Evolutionary conservation across 2,329 filamentous ascomycete genomes (phyloP).

Genomic region (Beauveria sp.): DNA sequence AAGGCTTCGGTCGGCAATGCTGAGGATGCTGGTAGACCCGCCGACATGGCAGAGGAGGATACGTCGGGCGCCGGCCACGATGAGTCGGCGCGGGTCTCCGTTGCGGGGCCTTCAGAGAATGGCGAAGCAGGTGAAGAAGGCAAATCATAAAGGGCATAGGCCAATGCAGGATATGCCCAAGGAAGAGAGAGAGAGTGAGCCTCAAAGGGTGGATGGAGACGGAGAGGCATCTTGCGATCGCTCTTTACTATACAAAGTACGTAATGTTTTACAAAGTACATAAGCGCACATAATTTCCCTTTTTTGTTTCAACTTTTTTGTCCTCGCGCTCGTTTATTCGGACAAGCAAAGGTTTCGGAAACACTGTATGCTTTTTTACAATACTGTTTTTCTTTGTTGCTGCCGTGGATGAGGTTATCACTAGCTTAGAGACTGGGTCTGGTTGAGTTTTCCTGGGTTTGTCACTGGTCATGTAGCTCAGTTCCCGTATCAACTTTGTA

Average conservation of each 20-base stretch:
- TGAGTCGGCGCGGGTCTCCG: neutral
- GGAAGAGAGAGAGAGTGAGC: neutral
- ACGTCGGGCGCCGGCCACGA: slow-evolving; percentile 12
- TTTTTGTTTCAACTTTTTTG: neutral
- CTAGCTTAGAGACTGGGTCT: too few relatives aligned
- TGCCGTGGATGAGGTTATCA: too few relatives aligned
- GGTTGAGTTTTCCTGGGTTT: too few relatives aligned
- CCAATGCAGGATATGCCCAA: too few relatives aligned
- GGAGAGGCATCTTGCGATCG: neutral
- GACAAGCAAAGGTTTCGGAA: neutral
- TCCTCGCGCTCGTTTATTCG: neutral
- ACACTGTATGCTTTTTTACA: neutral
- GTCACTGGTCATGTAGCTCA: too few relatives aligned
- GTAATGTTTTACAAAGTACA: slow-evolving; percentile 26
- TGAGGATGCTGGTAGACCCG: slow-evolving; percentile 16
- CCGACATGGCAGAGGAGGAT: slow-evolving; percentile 19
- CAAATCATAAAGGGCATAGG: neutral
- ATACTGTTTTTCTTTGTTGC: too few relatives aligned
- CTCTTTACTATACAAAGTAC: slow-evolving; percentile 18
- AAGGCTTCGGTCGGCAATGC: slow-evolving; percentile 38
- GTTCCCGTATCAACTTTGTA: too few relatives aligned
- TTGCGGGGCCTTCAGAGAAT: neutral
- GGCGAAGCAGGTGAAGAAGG: slow-evolving; percentile 12
- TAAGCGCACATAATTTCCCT: slow-evolving; percentile 3
- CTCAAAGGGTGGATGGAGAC: neutral